Base-by-base conservation (phyloP, 345 rosid species). In the Theobroma cacao region DNA sequence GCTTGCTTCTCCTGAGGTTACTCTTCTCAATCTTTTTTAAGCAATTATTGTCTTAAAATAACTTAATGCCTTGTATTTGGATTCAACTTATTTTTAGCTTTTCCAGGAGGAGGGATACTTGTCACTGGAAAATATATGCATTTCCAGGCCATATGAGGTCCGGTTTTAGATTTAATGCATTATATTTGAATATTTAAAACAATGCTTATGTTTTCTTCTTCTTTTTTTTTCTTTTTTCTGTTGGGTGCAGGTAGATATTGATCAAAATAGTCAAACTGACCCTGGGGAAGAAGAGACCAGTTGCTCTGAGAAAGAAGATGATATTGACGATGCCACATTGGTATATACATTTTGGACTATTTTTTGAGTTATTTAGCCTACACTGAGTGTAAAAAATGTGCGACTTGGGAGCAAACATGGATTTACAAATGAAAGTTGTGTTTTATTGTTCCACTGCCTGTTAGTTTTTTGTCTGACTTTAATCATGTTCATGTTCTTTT, bases 71-170 rank as follows among this genome's bases (percentile, higher is more conserved):
- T 24, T 40, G n/a, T n/a, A n/a, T n/a, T n/a, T n/a, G 61, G 61
- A 18, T 65, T 75, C 18, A 0, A n/a, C 68, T 63, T 59, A 9
- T 48, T 17, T 36, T 64, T 60, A 55, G 8, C 38, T 59, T 41
- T 47, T 66, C 36, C 68, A 91, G 89, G 87, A 62, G 4, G 87
- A 87, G n/a, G 92, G 90, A 48, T 92, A 87, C 85, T 83, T 95
- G 74, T 87, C 94, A 6, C 76, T 92, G 8, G 97, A 93, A 83
- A 88, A 86, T 66, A 74, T 85, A 50, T 59, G 86, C 50, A 76
- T 90, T 77, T 77, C 80, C 66, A 59, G 66, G 26, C 82, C 87
- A 76, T 53, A 63, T 69, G 82, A 90, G 89, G 97, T 88, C 65
- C 18, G 76, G 11, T 66, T 30, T 73, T 59, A 56, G 43, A 55